Evolutionary conservation across 345 rosid species (phyloP).

Genomic region (Crucihimalaya himalaica): DNA sequence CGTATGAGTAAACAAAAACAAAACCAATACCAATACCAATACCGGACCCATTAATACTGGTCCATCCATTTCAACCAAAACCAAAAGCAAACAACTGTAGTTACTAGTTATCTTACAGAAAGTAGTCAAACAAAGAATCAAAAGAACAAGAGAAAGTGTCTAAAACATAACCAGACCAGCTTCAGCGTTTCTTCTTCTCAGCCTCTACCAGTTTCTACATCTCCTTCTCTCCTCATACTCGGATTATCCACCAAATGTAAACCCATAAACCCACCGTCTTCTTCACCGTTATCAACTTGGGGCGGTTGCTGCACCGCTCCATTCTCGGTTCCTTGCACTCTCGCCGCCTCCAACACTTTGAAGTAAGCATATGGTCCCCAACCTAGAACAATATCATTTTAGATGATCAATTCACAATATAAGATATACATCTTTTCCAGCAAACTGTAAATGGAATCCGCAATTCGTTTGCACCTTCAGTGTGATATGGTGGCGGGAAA

Average conservation of each 20-base stretch:
- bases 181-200: slow-evolving; percentile 23
- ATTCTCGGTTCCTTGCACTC: slow-evolving; percentile 32
- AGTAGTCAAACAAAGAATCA: slow-evolving; percentile 17
- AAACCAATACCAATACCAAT: neutral
- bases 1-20: too few species aligned
- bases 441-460: neutral
- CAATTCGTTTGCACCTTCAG: slow-evolving; percentile 45
- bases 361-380: slow-evolving; percentile 83
- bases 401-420: neutral
- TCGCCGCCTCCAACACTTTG: slow-evolving; percentile 48
- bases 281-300: slow-evolving; percentile 35
- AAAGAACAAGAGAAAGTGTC: slow-evolving; percentile 21
- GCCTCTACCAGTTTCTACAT: slow-evolving; percentile 48
- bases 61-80: neutral
- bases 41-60: slow-evolving; percentile 1
- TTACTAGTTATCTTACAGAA: slow-evolving; percentile 9
- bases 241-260: slow-evolving; percentile 45
- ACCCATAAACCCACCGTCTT: slow-evolving; percentile 45
- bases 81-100: neutral
- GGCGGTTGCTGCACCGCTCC: slow-evolving; percentile 17
- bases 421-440: neutral
- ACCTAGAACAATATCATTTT: slow-evolving; percentile 38
- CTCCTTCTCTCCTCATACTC: slow-evolving; percentile 41
- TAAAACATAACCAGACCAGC: slow-evolving; percentile 11
- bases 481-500: slow-evolving; percentile 69